Evolutionary conservation across 352 stramenopile genomes (phyloP).

Genomic region (Pythium biforme): DNA sequence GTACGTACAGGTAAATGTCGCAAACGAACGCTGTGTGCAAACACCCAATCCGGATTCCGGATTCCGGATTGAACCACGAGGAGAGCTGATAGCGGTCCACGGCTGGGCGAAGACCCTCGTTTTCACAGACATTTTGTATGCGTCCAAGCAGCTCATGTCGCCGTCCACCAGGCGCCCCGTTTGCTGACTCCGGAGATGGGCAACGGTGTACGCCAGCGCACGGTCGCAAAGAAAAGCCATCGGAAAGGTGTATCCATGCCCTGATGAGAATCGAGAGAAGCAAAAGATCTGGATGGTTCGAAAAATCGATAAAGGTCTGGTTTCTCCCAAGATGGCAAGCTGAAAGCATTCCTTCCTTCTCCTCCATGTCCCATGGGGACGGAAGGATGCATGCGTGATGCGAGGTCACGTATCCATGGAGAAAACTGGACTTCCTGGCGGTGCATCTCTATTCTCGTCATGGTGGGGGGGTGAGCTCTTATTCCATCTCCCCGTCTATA

Average conservation of each 20-base stretch:
- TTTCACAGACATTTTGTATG: not conserved
- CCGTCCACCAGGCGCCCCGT: not conserved
- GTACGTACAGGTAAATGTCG: slow-evolving; percentile 14
- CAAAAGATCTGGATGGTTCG: slow-evolving; percentile 17
- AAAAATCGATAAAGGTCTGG: slow-evolving; percentile 19
- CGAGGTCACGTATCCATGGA: not conserved
- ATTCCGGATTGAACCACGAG: slow-evolving; percentile 1
- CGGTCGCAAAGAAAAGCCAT: slow-evolving; percentile 9
- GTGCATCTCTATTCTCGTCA: not conserved
- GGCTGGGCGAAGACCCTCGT: not conserved
- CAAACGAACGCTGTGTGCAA: slow-evolving; percentile 7
- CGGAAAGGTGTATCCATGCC: slow-evolving; percentile 15
- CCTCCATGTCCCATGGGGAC: slow-evolving; percentile 16
- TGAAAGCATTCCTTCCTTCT: slow-evolving; percentile 2
- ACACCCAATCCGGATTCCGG: not conserved
- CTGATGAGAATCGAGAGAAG: slow-evolving; percentile 7
- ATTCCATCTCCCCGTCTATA: not conserved
- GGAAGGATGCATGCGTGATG: not conserved
- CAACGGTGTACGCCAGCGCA: slow-evolving; percentile 3
- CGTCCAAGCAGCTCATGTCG: slow-evolving; percentile 18
- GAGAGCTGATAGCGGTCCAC: slow-evolving; percentile 4
- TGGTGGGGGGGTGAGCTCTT: not conserved
- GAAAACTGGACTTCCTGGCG: not conserved
- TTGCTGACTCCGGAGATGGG: slow-evolving; percentile 25
- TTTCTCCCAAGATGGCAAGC: not conserved